phyloP scores from a whole-genome alignment of 306 rosid genomes.

The Vigna mungo region DNA sequence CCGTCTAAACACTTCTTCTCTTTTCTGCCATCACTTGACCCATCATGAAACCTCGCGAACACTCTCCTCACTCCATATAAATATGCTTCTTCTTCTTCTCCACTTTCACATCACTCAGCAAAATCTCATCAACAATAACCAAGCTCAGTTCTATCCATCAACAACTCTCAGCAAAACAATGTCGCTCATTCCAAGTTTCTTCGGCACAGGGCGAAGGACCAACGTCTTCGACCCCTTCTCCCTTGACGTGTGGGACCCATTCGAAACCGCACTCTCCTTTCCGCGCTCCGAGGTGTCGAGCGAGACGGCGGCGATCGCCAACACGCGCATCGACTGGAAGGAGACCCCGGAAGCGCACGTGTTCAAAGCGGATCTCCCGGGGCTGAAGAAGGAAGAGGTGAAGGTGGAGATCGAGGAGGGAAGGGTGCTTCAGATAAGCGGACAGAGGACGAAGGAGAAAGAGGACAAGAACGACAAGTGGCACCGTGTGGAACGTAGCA shows the following conservation, averaged over 20 bases:
- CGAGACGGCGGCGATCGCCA: conserved; percentile 20
- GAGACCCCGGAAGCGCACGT: conserved; percentile 54
- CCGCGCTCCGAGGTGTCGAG: not conserved
- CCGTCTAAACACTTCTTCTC: conserved; percentile 30
- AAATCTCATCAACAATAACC: no score
- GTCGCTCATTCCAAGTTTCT: conserved; percentile 56
- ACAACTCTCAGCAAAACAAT: not conserved
- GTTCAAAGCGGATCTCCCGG: conserved; percentile 51
- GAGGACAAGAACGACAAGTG: conserved; percentile 51
- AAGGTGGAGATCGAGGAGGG: conserved; percentile 53
- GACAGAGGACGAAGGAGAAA: conserved; percentile 50
- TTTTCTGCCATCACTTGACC: not conserved
- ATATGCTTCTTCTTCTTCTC: not conserved
- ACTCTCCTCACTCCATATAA: not conserved
- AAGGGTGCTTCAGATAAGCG: conserved; percentile 47
- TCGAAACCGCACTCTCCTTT: not conserved
- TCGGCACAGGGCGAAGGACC: conserved; percentile 49
- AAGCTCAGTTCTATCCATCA: no score
- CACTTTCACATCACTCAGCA: not conserved
- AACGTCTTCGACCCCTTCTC: conserved; percentile 54
- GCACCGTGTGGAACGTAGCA: conserved; percentile 54
- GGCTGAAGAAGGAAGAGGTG: conserved; percentile 54
- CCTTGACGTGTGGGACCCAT: conserved; percentile 47
- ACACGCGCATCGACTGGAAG: conserved; percentile 53
- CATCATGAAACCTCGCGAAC: conserved; percentile 38